A percentile compares a stretch with the other conserved stretches of the same genome.
Evolutionary conservation across 352 stramenopile genomes (phyloP).

Genomic region (Blastocystis sp.): DNA sequence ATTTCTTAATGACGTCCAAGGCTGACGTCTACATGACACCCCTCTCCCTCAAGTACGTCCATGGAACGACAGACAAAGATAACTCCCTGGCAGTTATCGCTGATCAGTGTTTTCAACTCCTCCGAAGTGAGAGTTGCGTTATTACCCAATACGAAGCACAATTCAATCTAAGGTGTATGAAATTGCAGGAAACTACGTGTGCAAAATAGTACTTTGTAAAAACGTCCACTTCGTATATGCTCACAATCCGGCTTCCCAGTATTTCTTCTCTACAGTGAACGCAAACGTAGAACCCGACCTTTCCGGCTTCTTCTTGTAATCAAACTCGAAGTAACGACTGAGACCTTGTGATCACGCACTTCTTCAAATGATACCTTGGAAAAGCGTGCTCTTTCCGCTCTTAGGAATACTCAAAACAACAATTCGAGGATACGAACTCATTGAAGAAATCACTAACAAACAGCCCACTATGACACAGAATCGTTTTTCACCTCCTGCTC

Average conservation of each 20-base stretch:
- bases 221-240: background rate
- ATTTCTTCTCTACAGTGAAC: background rate
- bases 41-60: background rate
- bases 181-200: background rate
- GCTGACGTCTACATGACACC: background rate
- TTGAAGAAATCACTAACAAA: conserved; percentile 43
- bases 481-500: background rate
- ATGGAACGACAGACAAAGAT: conserved; percentile 20
- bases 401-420: conserved; percentile 1
- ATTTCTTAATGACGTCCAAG: background rate
- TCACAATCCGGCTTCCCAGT: background rate
- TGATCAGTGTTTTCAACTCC: background rate
- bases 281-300: background rate
- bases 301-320: background rate
- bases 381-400: conserved; percentile 42
- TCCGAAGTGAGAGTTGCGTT: background rate
- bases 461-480: background rate
- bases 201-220: conserved; percentile 49
- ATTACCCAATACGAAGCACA: background rate
- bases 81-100: conserved; percentile 9
- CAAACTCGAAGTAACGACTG: conserved; percentile 48
- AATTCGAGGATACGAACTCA: conserved; percentile 1
- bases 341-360: background rate
- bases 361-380: background rate
- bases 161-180: conserved; percentile 10